phyloP scores from a whole-genome alignment of 225 moss, liverwort and hornwort species.

The Rhytidiadelphus loreus region DNA sequence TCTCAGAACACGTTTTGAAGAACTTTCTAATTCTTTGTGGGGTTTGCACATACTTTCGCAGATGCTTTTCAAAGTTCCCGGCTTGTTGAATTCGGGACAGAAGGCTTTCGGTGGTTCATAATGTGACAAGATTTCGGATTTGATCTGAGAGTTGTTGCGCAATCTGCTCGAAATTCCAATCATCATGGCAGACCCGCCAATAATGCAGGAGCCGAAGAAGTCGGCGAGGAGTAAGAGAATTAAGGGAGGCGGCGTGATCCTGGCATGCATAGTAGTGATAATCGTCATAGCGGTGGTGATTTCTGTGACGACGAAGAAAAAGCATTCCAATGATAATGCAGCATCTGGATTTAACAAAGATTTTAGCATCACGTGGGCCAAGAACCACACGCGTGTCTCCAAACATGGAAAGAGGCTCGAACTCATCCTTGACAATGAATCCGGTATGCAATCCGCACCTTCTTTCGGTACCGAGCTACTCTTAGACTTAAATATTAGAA shows the following conservation, averaged over 20 bases:
- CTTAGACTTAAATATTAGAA: neutral
- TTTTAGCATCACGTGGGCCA: conserved; percentile 34
- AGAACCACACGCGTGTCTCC: conserved; percentile 22
- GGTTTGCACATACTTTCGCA: neutral
- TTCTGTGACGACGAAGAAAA: conserved; percentile 8
- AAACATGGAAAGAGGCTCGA: conserved; percentile 27
- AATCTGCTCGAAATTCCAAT: neutral
- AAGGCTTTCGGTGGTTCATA: neutral
- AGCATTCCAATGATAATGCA: neutral
- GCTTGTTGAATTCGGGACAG: neutral
- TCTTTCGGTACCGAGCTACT: neutral
- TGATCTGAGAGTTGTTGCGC: neutral
- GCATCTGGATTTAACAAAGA: conserved; percentile 19
- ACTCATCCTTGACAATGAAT: conserved; percentile 27
- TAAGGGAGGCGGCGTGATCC: conserved; percentile 9
- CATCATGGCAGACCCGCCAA: neutral
- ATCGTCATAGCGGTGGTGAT: conserved; percentile 17
- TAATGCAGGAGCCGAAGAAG: neutral
- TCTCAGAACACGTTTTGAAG: neutral
- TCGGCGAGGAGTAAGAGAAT: neutral
- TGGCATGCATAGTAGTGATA: neutral
- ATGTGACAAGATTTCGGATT: neutral
- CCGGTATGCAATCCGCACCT: conserved; percentile 9
- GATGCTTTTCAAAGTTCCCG: neutral
- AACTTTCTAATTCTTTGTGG: neutral